Base-by-base conservation (phyloP, 257 asterid genomes). In the Solanum lycopersicoides region DNA sequence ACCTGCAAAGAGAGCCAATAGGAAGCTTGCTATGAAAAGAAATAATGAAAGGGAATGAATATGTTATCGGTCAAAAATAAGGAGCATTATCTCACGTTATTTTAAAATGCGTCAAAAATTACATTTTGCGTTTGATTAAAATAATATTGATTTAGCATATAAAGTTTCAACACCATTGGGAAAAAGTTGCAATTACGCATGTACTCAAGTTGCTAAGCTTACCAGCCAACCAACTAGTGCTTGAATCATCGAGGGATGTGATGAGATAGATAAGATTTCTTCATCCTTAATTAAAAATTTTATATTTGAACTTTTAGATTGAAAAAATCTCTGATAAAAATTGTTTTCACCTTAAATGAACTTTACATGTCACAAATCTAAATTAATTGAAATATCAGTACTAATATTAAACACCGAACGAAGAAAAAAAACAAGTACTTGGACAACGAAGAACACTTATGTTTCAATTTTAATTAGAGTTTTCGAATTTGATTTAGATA, bases 281-380 rank as follows among this genome's bases (percentile, higher is more conserved):
- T 13, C 1, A 66, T 0, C 1, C 3, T 30, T 68, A 6, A 68
- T 28, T 30, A 68, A 13, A 68, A 2, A 5, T 14, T 0, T 30
- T 12, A 30, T 0, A 13, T 13, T 30, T 0, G 2, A 68, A 5
- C 11, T 14, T 5, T 2, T 0, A 28, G 1, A 28, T 28, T 68
- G 21, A 15, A 68, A 68, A 5, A 12, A 66, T 5, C 28, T 30
- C 1, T 28, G 4, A 14, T 14, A 14, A 18, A 6, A 28, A 28
- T 21, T 3, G 5, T 1, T 0, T 68, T 1, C 1, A 5, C 74
- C 20, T 30, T 68, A 14, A 28, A 68, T 14, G 11, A 1, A 6
- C 4, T 68, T 47, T 47, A 47, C 20, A 0, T 1, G 6, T 68
- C 14, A 0, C 0, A 14, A 13, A 68, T n/a, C 9, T n/a, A 25